Percentiles rank a stretch among this genome's conserved stretches.
Conservation (phyloP, 306 rosid genomes). For the Casuarina glauca region DNA sequence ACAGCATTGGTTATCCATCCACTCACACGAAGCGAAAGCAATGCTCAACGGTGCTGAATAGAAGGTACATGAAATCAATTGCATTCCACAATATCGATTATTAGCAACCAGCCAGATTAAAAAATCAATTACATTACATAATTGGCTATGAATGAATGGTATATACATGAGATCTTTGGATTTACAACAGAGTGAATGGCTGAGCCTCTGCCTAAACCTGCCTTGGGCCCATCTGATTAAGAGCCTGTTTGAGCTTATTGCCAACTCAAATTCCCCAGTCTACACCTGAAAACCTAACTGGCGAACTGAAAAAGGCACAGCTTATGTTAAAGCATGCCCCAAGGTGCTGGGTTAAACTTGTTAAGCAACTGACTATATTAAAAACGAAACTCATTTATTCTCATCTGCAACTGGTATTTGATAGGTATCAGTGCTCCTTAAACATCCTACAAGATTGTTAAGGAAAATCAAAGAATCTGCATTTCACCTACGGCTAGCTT, state of each 20-base stretch:
- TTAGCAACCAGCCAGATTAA: not conserved
- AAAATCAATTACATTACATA: no score
- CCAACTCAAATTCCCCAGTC: not conserved
- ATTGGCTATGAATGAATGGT: no score
- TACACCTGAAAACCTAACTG: not conserved
- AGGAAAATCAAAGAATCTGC: not conserved
- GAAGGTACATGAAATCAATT: not conserved
- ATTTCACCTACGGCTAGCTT: not conserved
- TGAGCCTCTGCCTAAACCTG: no score
- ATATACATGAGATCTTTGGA: no score
- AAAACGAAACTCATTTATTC: not conserved
- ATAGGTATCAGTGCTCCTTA: not conserved
- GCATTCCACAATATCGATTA: not conserved
- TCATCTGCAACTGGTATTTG: not conserved
- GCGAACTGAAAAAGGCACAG: not conserved
- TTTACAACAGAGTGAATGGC: no score
- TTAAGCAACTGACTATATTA: not conserved
- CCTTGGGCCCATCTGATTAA: not conserved
- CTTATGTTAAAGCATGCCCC: not conserved
- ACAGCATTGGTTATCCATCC: not conserved
- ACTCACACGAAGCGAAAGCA: not conserved
- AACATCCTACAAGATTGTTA: not conserved
- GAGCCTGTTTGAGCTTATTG: not conserved
- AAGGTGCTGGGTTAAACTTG: not conserved
- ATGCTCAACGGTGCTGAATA: no score